Evolutionary conservation across 139 green algal species (phyloP), one percentile per base, ranked within the genome.

Genomic region (Haematococcus sp.): DNA sequence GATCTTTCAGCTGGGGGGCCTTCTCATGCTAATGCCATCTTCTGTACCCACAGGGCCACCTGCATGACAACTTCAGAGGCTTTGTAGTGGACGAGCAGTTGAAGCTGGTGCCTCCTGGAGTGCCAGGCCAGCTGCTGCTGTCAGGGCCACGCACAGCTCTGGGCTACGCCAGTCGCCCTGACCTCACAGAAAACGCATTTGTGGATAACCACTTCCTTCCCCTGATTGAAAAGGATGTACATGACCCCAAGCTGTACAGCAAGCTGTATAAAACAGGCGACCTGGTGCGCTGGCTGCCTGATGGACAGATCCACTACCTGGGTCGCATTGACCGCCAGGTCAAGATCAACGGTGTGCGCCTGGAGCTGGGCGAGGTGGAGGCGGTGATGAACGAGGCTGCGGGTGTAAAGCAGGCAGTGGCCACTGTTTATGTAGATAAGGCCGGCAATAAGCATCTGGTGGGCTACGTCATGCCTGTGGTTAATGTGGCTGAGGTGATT

Each of bases 311-410:
- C 16, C 72, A 77, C 28, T 77, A 70, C 58, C 46, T 86, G 44
- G 86, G 86, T 1, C 72, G 86, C 34, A 73, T 86, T n/a, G 86
- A 82, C 44, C 61, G 66, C 16, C 76, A 82, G 70, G 72, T 91
- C 46, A 89, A 91, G 78, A 72, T 91, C 30, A 76, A 78, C 31
- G 86, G 86, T 20, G 76, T 89, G 52, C 64, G 83, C n/a, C 85
- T 91, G 51, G 86, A 91, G 74, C 63, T 91, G 68, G 76, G 76
- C 13, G 86, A 91, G 76, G 63, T 89, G n/a, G 86, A 91, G 54
- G 51, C 76, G 11, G 40, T 49, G 40, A 49, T 49, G 40, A 49
- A 49, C 11, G 40, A 49, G 40, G 40, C 40, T 7, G 40, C 40
- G 11, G 40, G 40, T 49, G 40, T 49, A 49, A 49, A 49, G 40